These are phyloP conservation scores for Glebionis coronaria DNA, from an alignment of 129 eudicot species.

Conservation along the genomic window DNA sequence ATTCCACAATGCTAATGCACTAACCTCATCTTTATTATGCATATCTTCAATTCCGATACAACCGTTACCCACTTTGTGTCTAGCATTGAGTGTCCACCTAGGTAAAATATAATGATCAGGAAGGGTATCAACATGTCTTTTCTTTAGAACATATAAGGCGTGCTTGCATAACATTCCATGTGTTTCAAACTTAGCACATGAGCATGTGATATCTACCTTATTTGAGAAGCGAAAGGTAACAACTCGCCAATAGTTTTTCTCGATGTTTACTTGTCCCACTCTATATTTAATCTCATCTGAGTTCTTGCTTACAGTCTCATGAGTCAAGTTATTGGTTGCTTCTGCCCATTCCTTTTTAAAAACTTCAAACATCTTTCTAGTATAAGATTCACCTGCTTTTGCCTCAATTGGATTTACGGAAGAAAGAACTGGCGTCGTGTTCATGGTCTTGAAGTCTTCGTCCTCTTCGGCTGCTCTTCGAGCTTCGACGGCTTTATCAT, in stretches of 20 bases:
- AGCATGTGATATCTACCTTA: too few species aligned
- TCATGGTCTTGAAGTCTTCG: neutral
- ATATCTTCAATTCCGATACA: neutral
- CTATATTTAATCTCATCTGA: neutral
- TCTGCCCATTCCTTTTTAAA: neutral
- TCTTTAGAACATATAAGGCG: neutral
- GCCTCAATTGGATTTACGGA: neutral
- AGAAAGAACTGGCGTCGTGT: neutral
- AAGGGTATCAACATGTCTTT: constrained; percentile 2
- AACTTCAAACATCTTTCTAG: neutral
- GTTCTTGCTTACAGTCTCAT: neutral
- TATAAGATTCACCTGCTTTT: neutral
- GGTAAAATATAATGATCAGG: constrained; percentile 11
- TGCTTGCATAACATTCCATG: neutral
- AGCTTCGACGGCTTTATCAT: neutral
- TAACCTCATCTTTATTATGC: neutral
- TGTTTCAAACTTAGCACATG: neutral
- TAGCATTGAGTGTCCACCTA: constrained; percentile 19
- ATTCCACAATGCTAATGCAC: neutral
- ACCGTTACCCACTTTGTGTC: neutral
- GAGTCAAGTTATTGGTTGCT: neutral
- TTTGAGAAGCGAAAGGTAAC: too few species aligned
- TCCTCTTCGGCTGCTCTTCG: neutral
- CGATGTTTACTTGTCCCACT: constrained; percentile 6
- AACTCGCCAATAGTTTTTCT: neutral